These are phyloP conservation scores for Coniella vitis DNA, from an alignment of 2,329 filamentous ascomycete species.

Conservation along the genomic window DNA sequence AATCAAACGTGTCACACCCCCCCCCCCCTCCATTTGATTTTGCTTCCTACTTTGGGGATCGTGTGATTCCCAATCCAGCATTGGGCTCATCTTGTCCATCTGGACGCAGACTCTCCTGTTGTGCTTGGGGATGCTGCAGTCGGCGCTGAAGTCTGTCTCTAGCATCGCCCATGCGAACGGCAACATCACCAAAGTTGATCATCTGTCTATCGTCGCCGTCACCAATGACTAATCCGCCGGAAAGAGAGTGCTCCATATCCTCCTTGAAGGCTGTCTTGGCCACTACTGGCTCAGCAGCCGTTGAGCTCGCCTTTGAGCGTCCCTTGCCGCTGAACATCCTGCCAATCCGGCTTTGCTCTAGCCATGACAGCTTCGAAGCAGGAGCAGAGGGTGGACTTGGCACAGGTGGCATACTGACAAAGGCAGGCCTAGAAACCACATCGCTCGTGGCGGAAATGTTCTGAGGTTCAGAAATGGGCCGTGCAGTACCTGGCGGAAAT, in stretches of 20 bases:
- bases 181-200: not conserved
- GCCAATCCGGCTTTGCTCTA: not conserved
- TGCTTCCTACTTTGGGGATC: not conserved
- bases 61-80: slow-evolving; percentile 11
- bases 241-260: slow-evolving; percentile 19
- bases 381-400: not conserved
- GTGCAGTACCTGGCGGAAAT: not conserved
- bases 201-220: slow-evolving; percentile 15
- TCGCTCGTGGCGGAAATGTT: slow-evolving; percentile 1
- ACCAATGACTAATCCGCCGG: slow-evolving; percentile 20
- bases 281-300: not conserved
- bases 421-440: not conserved
- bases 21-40: too few relatives aligned
- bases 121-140: not conserved
- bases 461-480: slow-evolving; percentile 2
- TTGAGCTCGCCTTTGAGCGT: slow-evolving; percentile 8
- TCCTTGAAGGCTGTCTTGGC: slow-evolving; percentile 10
- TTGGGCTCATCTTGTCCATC: not conserved
- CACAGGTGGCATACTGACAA: not conserved
- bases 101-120: not conserved
- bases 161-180: not conserved
- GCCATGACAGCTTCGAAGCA: not conserved
- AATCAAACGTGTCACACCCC: too few relatives aligned
- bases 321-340: not conserved
- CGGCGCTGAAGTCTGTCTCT: slow-evolving; percentile 8